phyloP scores from a whole-genome alignment of 305 asterid genomes.

The Petunia hybrid region DNA sequence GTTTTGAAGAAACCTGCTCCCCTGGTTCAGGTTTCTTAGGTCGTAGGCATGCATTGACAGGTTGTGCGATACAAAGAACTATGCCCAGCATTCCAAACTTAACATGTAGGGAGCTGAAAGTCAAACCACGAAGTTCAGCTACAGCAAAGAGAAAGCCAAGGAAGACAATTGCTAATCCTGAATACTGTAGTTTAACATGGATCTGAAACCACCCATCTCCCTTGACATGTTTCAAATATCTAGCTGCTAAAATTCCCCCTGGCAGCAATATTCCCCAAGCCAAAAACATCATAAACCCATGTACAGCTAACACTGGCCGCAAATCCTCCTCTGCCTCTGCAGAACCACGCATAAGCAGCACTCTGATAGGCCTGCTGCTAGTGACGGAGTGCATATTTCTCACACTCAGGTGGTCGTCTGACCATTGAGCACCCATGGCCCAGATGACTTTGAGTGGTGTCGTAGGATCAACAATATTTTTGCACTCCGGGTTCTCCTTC shows the following conservation, averaged over 20 bases:
- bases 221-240: constrained; percentile 85
- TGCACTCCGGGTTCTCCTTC: constrained; percentile 66
- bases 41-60: constrained; percentile 82
- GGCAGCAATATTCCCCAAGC: constrained; percentile 98
- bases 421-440: constrained; percentile 99
- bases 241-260: constrained; percentile 88
- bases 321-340: constrained; percentile 97
- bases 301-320: constrained; percentile 92
- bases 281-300: constrained; percentile 99
- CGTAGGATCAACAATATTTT: constrained; percentile 83
- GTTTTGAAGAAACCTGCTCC: constrained; percentile 56
- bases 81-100: constrained; percentile 88
- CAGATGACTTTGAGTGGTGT: constrained; percentile 88
- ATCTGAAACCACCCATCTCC: constrained; percentile 92
- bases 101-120: constrained; percentile 70
- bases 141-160: constrained; percentile 97
- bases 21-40: constrained; percentile 73
- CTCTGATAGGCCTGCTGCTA: constrained; percentile 92
- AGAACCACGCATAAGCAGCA: constrained; percentile 82
- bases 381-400: constrained; percentile 91
- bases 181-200: constrained; percentile 88
- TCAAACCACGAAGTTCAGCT: constrained; percentile 90
- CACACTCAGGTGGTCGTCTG: constrained; percentile 71
- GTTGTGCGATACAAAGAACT: constrained; percentile 74
- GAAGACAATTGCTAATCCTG: constrained; percentile 87